Percentiles rank a stretch among this genome's conserved stretches.
phyloP scores from a whole-genome alignment of 2,329 filamentous ascomycete species.

The Amauroascus niger region DNA sequence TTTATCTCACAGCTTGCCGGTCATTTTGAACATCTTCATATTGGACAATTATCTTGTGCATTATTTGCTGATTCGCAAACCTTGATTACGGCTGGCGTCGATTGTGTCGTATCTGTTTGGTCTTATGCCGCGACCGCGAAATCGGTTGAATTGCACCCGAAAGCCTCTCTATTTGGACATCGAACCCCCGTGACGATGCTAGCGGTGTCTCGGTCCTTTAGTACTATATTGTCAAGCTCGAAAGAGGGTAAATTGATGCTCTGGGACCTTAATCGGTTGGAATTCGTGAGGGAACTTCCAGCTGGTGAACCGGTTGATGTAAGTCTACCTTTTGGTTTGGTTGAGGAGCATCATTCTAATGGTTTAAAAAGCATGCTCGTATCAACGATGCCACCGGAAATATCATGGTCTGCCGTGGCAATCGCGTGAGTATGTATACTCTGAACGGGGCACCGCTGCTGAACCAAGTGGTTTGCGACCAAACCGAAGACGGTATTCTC shows the following conservation, averaged over 20 bases:
- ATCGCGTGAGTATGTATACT: conserved; percentile 67
- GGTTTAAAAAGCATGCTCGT: conserved; percentile 53
- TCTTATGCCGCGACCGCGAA: conserved; percentile 57
- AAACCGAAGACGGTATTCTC: conserved; percentile 64
- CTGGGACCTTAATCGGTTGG: conserved; percentile 87
- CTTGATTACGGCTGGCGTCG: conserved; percentile 80
- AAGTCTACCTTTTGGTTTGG: conserved; percentile 15
- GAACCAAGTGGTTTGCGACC: conserved; percentile 67
- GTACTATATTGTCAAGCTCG: conserved; percentile 74
- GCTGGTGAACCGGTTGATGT: conserved; percentile 44
- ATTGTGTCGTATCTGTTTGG: conserved; percentile 84
- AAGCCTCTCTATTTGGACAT: conserved; percentile 81
- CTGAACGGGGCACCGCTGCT: conserved; percentile 78
- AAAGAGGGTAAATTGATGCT: conserved; percentile 73
- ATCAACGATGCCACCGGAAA: conserved; percentile 90
- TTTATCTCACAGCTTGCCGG: conserved; percentile 52
- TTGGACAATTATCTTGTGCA: conserved; percentile 75
- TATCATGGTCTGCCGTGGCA: conserved; percentile 72
- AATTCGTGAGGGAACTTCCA: conserved; percentile 69
- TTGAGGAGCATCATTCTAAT: not conserved
- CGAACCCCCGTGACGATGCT: conserved; percentile 72
- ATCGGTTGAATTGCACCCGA: conserved; percentile 65
- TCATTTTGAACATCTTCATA: conserved; percentile 86
- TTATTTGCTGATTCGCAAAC: conserved; percentile 83
- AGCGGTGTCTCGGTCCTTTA: conserved; percentile 78